Evolutionary conservation across 108 stramenopile species (phyloP).

Genomic region (Schizochytrium sp.): DNA sequence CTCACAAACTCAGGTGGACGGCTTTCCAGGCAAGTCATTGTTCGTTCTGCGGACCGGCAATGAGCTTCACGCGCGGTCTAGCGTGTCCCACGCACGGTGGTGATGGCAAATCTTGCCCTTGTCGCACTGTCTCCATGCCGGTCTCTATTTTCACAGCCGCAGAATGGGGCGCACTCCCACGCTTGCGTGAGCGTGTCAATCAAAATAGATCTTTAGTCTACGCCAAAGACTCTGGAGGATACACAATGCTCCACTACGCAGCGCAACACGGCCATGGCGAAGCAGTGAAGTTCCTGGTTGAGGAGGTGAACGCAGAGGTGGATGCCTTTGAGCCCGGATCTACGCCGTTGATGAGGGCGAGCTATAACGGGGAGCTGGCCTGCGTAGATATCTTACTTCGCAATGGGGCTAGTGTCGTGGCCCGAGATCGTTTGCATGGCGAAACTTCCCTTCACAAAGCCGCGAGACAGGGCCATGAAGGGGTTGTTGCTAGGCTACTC

Average conservation of each 20-base stretch:
- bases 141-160: constrained; percentile 33
- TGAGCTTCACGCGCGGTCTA: constrained; percentile 49
- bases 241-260: constrained; percentile 36
- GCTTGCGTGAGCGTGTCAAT: neutral
- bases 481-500: neutral
- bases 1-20: no score
- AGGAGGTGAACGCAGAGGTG: neutral
- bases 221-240: constrained; percentile 6
- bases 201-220: no score
- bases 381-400: neutral
- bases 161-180: constrained; percentile 5
- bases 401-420: neutral
- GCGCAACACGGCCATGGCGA: constrained; percentile 36
- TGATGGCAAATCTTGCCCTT: neutral
- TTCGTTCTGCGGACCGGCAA: neutral
- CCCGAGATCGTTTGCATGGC: neutral
- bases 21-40: no score
- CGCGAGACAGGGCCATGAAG: constrained; percentile 24
- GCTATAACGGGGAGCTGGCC: neutral
- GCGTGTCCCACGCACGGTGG: neutral
- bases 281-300: neutral
- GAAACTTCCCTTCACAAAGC: constrained; percentile 38
- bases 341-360: constrained; percentile 40
- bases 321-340: constrained; percentile 6
- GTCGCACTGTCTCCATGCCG: neutral